These are phyloP conservation scores for Kwoniella heveanensis DNA, from an alignment of 768 basidiomycete genomes.

Conservation along the genomic window DNA sequence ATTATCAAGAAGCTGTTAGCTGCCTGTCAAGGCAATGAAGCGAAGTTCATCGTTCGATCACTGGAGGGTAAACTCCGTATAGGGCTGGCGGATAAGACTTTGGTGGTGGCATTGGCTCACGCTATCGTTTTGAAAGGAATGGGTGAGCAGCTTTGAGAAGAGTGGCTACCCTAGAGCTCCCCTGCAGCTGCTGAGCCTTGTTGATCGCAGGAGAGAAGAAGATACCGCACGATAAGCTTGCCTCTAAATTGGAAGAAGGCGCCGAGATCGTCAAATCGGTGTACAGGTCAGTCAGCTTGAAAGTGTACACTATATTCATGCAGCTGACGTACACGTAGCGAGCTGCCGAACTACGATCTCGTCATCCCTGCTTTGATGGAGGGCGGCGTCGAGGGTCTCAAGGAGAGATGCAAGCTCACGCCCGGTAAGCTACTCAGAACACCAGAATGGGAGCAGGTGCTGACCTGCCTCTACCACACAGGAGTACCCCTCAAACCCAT, in stretches of 20 bases:
- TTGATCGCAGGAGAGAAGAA: constrained; percentile 66
- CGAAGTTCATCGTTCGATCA: constrained; percentile 94
- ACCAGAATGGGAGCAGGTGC: constrained; percentile 3
- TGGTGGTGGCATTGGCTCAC: constrained; percentile 91
- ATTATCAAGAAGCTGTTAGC: constrained; percentile 93
- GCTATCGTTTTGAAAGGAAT: constrained; percentile 81
- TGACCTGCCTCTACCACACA: constrained; percentile 6
- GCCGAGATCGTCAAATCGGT: constrained; percentile 79
- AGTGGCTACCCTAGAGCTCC: too few relatives aligned
- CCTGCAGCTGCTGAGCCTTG: too few relatives aligned
- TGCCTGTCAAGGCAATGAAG: constrained; percentile 85
- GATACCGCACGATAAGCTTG: constrained; percentile 72
- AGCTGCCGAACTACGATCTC: constrained; percentile 87
- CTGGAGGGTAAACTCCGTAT: constrained; percentile 96
- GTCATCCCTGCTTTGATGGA: constrained; percentile 88
- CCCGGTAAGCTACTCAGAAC: constrained; percentile 73
- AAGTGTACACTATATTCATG: too few relatives aligned
- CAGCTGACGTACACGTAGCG: constrained; percentile 60
- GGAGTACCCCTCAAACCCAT: constrained; percentile 91
- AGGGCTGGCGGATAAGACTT: constrained; percentile 92
- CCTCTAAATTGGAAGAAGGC: constrained; percentile 72
- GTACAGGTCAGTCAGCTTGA: constrained; percentile 72
- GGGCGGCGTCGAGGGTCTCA: constrained; percentile 70
- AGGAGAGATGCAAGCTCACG: constrained; percentile 79
- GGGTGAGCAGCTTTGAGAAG: constrained; percentile 58